These are phyloP conservation scores for Tylopilus subfusipes DNA, from an alignment of 768 basidiomycete species.

Conservation along the genomic window DNA sequence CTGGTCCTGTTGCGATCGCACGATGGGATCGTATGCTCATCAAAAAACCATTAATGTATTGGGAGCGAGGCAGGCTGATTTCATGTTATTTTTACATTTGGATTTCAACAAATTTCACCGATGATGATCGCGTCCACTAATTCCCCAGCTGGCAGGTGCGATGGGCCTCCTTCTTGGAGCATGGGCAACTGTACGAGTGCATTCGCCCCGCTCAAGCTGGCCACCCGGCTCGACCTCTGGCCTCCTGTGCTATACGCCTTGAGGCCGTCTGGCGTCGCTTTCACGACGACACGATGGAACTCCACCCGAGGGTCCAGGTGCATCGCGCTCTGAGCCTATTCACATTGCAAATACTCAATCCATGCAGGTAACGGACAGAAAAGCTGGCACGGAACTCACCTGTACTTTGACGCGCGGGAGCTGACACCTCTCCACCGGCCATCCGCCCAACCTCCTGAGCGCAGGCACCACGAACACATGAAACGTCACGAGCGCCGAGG, in stretches of 20 bases:
- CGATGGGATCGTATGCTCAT: background rate
- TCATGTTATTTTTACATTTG: conserved; percentile 23
- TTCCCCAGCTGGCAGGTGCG: conserved; percentile 49
- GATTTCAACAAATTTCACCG: conserved; percentile 74
- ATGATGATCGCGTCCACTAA: conserved; percentile 60
- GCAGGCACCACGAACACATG: conserved; percentile 83
- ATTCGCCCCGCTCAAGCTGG: conserved; percentile 78
- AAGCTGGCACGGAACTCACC: conserved; percentile 38
- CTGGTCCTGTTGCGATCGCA: too few species aligned
- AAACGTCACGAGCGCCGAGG: conserved; percentile 83
- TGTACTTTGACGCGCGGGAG: conserved; percentile 61
- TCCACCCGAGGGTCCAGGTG: conserved; percentile 70
- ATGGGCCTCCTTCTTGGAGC: conserved; percentile 31
- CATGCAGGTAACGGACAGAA: background rate
- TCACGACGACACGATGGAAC: conserved; percentile 75
- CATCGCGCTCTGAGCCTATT: conserved; percentile 58
- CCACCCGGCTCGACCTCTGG: conserved; percentile 79
- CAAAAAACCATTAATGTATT: background rate
- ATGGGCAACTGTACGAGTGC: conserved; percentile 69
- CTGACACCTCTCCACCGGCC: conserved; percentile 47
- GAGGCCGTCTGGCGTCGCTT: conserved; percentile 41
- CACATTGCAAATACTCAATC: background rate
- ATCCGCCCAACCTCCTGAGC: conserved; percentile 68
- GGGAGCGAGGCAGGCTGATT: background rate
- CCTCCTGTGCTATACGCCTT: conserved; percentile 80